Evolutionary conservation across 352 stramenopile genomes (phyloP).

Genomic region (Phytophthora ramorum): DNA sequence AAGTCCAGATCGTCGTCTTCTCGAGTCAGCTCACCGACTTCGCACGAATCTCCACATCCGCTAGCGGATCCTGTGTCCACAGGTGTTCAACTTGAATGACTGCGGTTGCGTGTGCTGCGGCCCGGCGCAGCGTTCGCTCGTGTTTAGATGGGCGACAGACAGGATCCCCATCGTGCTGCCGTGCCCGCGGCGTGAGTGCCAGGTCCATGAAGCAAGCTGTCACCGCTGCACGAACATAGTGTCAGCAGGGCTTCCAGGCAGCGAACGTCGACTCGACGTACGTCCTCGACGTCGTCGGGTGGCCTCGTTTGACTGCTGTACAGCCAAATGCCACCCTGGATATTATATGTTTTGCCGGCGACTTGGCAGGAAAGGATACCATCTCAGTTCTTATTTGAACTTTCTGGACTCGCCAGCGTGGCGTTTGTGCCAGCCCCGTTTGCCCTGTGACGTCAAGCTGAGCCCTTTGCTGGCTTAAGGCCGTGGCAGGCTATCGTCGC

Average conservation of each 20-base stretch:
- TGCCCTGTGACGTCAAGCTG: background rate
- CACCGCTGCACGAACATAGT: background rate
- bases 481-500: background rate
- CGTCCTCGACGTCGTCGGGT: too few species aligned
- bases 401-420: conserved; percentile 18
- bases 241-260: background rate
- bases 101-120: background rate
- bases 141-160: conserved; percentile 16
- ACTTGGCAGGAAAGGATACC: conserved; percentile 9
- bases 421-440: conserved; percentile 2
- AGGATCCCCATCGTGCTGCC: background rate
- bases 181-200: conserved; percentile 3
- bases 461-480: background rate
- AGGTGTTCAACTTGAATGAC: conserved; percentile 18
- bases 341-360: conserved; percentile 1
- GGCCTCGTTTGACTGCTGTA: background rate
- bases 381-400: conserved; percentile 23
- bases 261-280: too few species aligned
- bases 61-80: background rate
- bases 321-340: background rate
- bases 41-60: conserved; percentile 11
- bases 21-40: background rate
- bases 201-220: conserved; percentile 24
- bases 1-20: background rate
- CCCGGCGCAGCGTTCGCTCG: conserved; percentile 19